phyloP scores from a whole-genome alignment of 2,329 filamentous ascomycete genomes.

The Fusarium armeniacum region DNA sequence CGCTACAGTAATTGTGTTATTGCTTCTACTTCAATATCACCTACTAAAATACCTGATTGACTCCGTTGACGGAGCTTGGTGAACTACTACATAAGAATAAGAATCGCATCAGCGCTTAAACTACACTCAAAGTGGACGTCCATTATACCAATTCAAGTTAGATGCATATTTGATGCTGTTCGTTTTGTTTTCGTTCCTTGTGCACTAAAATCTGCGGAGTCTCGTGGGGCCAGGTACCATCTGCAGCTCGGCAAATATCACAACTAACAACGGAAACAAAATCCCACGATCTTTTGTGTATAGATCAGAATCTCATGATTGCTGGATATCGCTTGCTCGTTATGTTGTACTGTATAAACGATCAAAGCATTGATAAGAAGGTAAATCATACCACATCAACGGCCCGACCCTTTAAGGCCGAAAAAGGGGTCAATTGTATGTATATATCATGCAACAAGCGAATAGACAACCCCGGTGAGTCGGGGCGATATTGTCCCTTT shows the following conservation, averaged over 20 bases:
- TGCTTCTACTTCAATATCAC: neutral
- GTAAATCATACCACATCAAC: conserved; percentile 36
- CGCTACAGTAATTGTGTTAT: neutral
- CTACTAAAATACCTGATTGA: conserved; percentile 6
- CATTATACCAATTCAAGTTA: conserved; percentile 27
- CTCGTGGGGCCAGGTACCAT: conserved; percentile 16
- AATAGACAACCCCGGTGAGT: conserved; percentile 1
- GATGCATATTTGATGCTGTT: conserved; percentile 8
- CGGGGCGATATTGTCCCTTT: conserved; percentile 18
- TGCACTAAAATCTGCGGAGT: conserved; percentile 16
- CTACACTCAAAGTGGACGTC: conserved; percentile 15
- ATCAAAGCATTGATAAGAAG: neutral
- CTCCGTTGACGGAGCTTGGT: conserved; percentile 15
- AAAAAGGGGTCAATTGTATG: conserved; percentile 20
- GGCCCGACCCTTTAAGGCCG: conserved; percentile 36
- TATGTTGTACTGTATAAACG: neutral
- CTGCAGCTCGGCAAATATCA: conserved; percentile 4
- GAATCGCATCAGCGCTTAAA: conserved; percentile 9
- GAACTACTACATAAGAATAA: conserved; percentile 6
- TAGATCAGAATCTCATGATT: conserved; percentile 22
- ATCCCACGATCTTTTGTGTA: conserved; percentile 7
- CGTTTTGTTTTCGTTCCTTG: conserved; percentile 15
- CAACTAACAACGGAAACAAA: conserved; percentile 10
- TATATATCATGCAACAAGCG: conserved; percentile 24
- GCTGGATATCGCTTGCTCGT: neutral